Percentiles rank a stretch among this genome's conserved stretches.
Conservation (phyloP, 1,284 basidiomycete species). For the Ceratobasidium papillatum region DNA sequence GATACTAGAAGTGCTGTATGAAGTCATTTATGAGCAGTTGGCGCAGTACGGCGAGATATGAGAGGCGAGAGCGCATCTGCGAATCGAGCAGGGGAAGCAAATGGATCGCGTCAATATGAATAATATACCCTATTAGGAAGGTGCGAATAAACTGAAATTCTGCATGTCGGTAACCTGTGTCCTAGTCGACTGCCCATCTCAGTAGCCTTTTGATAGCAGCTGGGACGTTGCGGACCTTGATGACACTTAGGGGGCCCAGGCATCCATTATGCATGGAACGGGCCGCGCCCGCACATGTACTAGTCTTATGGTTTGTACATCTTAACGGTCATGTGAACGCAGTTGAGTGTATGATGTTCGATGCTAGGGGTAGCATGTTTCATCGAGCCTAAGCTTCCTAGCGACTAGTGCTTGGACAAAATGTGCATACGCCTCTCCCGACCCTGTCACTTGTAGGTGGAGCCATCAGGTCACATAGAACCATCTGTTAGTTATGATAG, state of each 20-base stretch:
- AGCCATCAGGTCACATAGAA: not conserved
- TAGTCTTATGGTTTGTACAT: not conserved
- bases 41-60: not conserved
- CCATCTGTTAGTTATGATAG: no score
- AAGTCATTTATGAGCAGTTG: not conserved
- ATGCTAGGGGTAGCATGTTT: not conserved
- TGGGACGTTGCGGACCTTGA: not conserved
- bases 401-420: not conserved
- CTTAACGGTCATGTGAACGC: not conserved
- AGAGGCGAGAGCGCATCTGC: conserved; percentile 4
- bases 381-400: not conserved
- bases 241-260: not conserved
- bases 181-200: not conserved
- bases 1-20: not conserved
- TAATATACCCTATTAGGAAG: conserved; percentile 4
- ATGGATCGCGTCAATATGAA: not conserved
- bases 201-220: conserved; percentile 18
- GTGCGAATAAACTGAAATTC: not conserved
- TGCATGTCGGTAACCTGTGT: not conserved
- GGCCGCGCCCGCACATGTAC: not conserved
- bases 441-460: not conserved
- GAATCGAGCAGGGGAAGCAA: conserved; percentile 1
- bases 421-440: not conserved
- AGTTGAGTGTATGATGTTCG: not conserved
- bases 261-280: not conserved